These are phyloP conservation scores for Chloromonas sp. DNA, from an alignment of 163 green algal species.

Conservation along the genomic window DNA sequence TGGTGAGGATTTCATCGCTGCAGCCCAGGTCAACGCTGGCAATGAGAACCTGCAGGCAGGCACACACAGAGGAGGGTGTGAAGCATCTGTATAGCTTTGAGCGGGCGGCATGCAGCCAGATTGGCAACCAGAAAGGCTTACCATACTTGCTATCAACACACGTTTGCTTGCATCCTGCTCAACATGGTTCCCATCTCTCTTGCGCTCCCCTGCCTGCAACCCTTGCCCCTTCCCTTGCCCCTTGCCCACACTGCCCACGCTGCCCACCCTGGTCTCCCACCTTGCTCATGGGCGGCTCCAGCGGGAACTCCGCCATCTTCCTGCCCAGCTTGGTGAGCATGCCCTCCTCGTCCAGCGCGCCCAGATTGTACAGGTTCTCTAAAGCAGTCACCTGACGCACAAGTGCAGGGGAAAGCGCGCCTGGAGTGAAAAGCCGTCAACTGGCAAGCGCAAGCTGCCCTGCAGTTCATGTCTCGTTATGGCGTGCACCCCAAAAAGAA, in stretches of 20 bases:
- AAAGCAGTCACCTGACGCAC: slow-evolving; percentile 13
- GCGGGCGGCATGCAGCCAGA: too few species aligned
- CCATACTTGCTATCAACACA: too few species aligned
- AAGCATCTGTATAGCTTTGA: too few species aligned
- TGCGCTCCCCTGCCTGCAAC: too few species aligned
- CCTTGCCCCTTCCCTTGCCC: too few species aligned
- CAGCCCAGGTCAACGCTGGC: slow-evolving; percentile 94
- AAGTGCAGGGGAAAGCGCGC: not conserved
- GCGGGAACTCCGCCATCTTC: slow-evolving; percentile 98
- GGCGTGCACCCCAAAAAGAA: too few species aligned
- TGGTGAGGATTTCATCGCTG: slow-evolving; percentile 94
- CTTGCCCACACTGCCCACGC: too few species aligned
- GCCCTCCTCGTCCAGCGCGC: slow-evolving; percentile 90
- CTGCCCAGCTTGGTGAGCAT: slow-evolving; percentile 93
- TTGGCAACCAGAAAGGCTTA: too few species aligned
- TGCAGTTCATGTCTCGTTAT: not conserved
- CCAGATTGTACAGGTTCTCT: slow-evolving; percentile 20
- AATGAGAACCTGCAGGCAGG: slow-evolving; percentile 70
- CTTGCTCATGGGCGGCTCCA: slow-evolving; percentile 96
- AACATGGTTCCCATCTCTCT: too few species aligned
- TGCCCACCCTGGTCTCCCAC: slow-evolving; percentile 22
- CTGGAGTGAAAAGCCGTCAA: too few species aligned
- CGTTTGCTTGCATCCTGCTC: too few species aligned
- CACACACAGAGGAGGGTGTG: too few species aligned
- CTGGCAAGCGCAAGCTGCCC: not conserved